Evolutionary conservation across 441 rosid species (phyloP).

Genomic region (Hura crepitans): DNA sequence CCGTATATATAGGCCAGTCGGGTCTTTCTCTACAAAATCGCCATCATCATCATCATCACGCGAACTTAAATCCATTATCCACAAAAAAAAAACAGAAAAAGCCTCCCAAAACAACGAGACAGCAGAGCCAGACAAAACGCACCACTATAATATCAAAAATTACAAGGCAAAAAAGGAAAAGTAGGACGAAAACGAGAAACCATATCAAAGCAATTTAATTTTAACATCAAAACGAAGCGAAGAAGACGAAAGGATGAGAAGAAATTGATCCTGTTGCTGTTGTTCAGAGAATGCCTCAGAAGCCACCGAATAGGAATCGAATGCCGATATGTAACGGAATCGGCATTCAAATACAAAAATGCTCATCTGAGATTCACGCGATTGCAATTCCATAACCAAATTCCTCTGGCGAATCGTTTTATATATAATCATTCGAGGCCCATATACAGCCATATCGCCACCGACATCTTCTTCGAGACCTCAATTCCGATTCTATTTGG

Average conservation of each 20-base stretch:
- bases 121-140: neutral
- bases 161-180: neutral
- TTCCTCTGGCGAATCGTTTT: constrained; percentile 18
- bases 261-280: neutral
- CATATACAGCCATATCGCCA: constrained; percentile 25
- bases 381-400: constrained; percentile 23
- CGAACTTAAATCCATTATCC: constrained; percentile 28
- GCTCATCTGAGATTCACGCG: constrained; percentile 23
- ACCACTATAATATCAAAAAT: constrained; percentile 6
- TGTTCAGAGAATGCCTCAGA: constrained; percentile 66
- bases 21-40: constrained; percentile 58
- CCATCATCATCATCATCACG: constrained; percentile 29
- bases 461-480: constrained; percentile 25
- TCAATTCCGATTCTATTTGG: neutral
- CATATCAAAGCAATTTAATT: constrained; percentile 27
- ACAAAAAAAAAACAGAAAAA: constrained; percentile 12
- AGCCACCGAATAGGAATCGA: constrained; percentile 62
- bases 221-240: constrained; percentile 21
- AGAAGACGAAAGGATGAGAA: constrained; percentile 14
- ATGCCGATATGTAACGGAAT: constrained; percentile 51
- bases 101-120: neutral
- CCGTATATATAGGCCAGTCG: constrained; percentile 61
- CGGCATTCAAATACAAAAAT: constrained; percentile 37
- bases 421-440: constrained; percentile 26
- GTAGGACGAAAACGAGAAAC: neutral